A percentile compares a stretch with the other conserved stretches of the same genome.
These are phyloP conservation scores for Apiospora kogelbergensis DNA, from an alignment of 2,329 filamentous ascomycete species.

Conservation along the genomic window DNA sequence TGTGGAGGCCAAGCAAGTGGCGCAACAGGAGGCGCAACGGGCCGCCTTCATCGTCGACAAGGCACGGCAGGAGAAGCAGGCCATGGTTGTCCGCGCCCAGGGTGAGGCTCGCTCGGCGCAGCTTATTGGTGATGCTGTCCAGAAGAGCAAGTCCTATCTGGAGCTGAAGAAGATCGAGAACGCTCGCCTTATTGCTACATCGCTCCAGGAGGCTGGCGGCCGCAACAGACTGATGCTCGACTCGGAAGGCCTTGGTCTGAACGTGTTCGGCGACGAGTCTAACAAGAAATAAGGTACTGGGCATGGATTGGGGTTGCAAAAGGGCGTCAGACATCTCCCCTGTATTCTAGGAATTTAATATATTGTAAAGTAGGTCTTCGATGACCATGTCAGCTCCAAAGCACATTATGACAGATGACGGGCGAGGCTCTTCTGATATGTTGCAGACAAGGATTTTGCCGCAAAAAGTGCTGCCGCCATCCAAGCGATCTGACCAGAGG, in stretches of 20 bases:
- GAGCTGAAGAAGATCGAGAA: constrained; percentile 99
- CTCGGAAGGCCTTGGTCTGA: constrained; percentile 84
- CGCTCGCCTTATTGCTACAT: constrained; percentile 81
- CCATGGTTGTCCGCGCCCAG: constrained; percentile 96
- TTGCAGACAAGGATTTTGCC: no score
- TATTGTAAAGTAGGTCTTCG: constrained; percentile 26
- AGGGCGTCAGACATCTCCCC: constrained; percentile 30
- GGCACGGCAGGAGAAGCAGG: constrained; percentile 98
- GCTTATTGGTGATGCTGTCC: constrained; percentile 98
- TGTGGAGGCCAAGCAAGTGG: constrained; percentile 73
- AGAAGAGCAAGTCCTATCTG: constrained; percentile 97
- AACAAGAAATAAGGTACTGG: constrained; percentile 44
- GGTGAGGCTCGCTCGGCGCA: constrained; percentile 98
- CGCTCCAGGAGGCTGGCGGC: constrained; percentile 81
- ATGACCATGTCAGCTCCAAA: background rate
- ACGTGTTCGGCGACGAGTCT: constrained; percentile 62
- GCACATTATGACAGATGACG: no score
- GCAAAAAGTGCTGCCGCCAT: background rate
- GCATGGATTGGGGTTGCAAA: constrained; percentile 17
- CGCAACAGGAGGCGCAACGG: constrained; percentile 91
- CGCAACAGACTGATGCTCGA: constrained; percentile 95
- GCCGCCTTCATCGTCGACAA: constrained; percentile 98
- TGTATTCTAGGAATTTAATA: constrained; percentile 34
- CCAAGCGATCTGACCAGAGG: background rate
- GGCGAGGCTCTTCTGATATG: no score